Base-by-base conservation (phyloP, 1,139 yeast species). In the Martiniozyma asiatica region DNA sequence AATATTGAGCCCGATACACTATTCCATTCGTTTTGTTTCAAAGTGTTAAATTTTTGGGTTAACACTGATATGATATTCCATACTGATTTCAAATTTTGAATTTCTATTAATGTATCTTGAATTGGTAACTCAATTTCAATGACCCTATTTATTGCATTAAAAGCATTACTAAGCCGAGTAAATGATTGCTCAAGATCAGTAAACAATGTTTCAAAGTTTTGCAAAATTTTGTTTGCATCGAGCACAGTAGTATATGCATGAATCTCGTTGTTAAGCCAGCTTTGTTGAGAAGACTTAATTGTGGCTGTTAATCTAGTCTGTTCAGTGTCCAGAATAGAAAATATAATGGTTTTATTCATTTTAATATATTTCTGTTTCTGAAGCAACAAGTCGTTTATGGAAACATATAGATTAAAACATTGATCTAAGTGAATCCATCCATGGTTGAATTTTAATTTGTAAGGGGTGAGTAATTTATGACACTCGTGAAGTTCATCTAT, bases 31-130 rank as follows among this genome's bases (percentile, higher is more conserved):
- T 55, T 44, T 1, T 43, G 44, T 25, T 65, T 61, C 14, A 77
- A 43, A 5, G 56, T 59, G 70, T 76, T 68, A 6, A 45, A 24
- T 1, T 36, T 22, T 11, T 17, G 24, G 4, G 34, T 30, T 2
- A 79, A 53, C 0, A 63, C 53, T 31, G 70, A 66, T 10, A 84
- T 61, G 0, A 80, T 63, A 1, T 63, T 48, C 94, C 94, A 84
- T 1, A 79, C 84, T 0, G 64, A 47, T 35, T 61, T 65, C 33
- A 78, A 61, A 32, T 75, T 82, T 0, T 51, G 40, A 1, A 81
- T 55, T 39, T 82, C 94, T 9, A 61, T 65, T 3, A 54, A 25
- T 0, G 65, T 48, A 0, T 44, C 45, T 1, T 47, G 35, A 3
- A 73, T 40, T 8, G 55, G 55, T 3, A 53, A 50, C 3, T 49